Evolutionary conservation across 371 early-diverging fungal genomes (phyloP).

Genomic region (Circinella umbellata): DNA sequence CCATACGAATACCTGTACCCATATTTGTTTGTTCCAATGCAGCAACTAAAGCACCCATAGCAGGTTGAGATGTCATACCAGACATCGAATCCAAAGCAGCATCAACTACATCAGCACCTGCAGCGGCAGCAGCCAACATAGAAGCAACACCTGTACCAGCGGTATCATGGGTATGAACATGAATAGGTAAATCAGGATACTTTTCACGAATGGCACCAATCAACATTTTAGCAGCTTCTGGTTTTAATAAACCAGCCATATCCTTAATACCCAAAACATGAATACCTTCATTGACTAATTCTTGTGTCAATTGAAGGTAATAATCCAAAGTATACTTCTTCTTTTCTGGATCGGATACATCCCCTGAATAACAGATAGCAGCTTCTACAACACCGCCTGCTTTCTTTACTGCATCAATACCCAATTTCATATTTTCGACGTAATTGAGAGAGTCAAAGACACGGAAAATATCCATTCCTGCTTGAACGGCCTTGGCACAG

Average conservation of each 20-base stretch:
- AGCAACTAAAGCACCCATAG: conserved; percentile 93
- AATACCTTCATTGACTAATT: conserved; percentile 90
- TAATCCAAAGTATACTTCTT: conserved; percentile 88
- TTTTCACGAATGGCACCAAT: conserved; percentile 82
- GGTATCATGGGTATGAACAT: conserved; percentile 96
- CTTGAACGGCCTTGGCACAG: conserved; percentile 86
- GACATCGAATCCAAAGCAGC: conserved; percentile 93
- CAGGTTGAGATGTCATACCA: conserved; percentile 96
- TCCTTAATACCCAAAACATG: conserved; percentile 96
- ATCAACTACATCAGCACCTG: conserved; percentile 96
- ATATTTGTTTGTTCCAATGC: conserved; percentile 77
- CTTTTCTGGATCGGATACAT: conserved; percentile 81
- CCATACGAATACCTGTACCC: conserved; percentile 84
- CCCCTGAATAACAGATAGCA: conserved; percentile 93
- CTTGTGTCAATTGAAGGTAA: conserved; percentile 87
- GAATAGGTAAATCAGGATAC: conserved; percentile 93
- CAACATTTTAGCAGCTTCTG: conserved; percentile 83
- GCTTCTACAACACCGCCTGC: conserved; percentile 97
- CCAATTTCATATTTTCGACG: conserved; percentile 91
- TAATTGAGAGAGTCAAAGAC: conserved; percentile 97
- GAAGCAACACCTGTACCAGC: conserved; percentile 96
- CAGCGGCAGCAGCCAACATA: conserved; percentile 90
- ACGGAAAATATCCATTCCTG: conserved; percentile 96
- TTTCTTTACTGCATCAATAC: conserved; percentile 90
- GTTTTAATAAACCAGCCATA: conserved; percentile 97